phyloP scores from a whole-genome alignment of 176 grass and related monocot genomes.

The Metroxylon sagu region DNA sequence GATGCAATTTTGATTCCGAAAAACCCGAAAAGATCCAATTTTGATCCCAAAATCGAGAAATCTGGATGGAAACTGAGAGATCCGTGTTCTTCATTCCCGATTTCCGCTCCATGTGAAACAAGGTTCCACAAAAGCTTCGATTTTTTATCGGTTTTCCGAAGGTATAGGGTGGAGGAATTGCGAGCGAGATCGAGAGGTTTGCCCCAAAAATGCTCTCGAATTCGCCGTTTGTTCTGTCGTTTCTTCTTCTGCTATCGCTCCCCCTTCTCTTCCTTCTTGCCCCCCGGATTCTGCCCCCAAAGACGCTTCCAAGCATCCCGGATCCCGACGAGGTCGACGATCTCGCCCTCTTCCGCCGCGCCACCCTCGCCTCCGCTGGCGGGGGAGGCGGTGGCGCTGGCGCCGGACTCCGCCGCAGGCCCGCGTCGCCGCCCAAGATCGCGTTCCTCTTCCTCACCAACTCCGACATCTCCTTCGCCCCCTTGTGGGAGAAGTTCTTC shows the following conservation, averaged over 20 bases:
- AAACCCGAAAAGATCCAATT: too few species aligned
- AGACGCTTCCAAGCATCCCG: conserved; percentile 71
- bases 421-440: conserved; percentile 42
- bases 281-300: conserved; percentile 55
- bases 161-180: too few species aligned
- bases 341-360: conserved; percentile 96
- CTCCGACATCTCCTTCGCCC: conserved; percentile 64
- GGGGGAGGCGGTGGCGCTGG: neutral
- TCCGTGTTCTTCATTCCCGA: too few species aligned
- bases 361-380: conserved; percentile 51
- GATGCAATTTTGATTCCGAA: too few species aligned
- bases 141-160: too few species aligned
- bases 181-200: too few species aligned
- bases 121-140: too few species aligned
- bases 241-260: conserved; percentile 56
- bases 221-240: conserved; percentile 65
- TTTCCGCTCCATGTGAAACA: too few species aligned
- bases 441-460: conserved; percentile 94
- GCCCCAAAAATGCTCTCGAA: too few species aligned
- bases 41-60: too few species aligned
- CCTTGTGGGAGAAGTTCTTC: conserved; percentile 89
- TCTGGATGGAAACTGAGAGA: too few species aligned
- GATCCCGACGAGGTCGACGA: conserved; percentile 83
- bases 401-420: conserved; percentile 18
- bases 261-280: conserved; percentile 60